These are phyloP conservation scores for Cryomyces minteri DNA, from an alignment of 495 filamentous ascomycete genomes.

Conservation along the genomic window DNA sequence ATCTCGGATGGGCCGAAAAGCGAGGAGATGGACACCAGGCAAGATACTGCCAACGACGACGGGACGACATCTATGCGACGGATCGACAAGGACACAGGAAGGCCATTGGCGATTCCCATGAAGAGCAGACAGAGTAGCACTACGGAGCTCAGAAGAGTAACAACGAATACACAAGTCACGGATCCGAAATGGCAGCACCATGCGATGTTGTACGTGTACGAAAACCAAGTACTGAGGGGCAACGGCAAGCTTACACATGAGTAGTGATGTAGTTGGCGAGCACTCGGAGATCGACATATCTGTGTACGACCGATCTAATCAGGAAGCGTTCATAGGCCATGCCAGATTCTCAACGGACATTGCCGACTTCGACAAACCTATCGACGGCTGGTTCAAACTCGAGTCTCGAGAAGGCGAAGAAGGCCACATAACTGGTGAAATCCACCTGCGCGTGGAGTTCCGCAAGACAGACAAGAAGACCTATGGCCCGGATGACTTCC, in stretches of 20 bases:
- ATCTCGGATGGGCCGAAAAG: constrained; percentile 70
- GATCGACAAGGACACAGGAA: constrained; percentile 54
- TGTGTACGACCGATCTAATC: constrained; percentile 71
- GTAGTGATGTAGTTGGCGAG: constrained; percentile 83
- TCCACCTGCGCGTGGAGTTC: constrained; percentile 69
- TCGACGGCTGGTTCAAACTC: constrained; percentile 77
- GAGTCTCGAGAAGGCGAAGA: constrained; percentile 45
- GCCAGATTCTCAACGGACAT: constrained; percentile 45
- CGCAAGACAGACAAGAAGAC: constrained; percentile 83
- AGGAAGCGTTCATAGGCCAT: constrained; percentile 84
- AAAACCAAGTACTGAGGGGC: background rate
- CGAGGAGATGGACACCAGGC: constrained; percentile 24
- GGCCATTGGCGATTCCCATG: constrained; percentile 91
- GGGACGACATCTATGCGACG: too few relatives aligned
- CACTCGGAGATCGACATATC: constrained; percentile 86
- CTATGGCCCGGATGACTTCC: constrained; percentile 92
- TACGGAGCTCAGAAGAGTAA: constrained; percentile 23
- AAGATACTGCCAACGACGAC: constrained; percentile 22
- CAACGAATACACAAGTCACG: constrained; percentile 48
- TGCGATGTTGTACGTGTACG: constrained; percentile 72
- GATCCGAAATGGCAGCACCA: constrained; percentile 93
- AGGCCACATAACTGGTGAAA: constrained; percentile 71
- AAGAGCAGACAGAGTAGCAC: constrained; percentile 84
- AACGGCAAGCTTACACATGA: background rate
- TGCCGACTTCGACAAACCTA: constrained; percentile 40